Conservation (phyloP, 2,329 filamentous ascomycete species). For the Nemania sp. region DNA sequence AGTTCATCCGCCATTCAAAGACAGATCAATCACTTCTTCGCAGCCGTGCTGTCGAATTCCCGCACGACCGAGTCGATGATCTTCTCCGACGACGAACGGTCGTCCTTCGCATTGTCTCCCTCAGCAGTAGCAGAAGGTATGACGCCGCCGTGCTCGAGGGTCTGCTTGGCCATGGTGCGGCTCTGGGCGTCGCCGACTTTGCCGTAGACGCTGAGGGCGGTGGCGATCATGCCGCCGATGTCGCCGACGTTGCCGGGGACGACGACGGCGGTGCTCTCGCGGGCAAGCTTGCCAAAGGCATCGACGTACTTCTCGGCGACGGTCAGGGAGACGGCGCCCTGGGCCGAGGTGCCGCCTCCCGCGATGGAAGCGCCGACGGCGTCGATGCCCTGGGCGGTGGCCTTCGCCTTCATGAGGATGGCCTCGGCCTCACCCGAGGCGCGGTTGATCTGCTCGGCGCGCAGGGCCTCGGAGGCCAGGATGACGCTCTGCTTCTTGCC, state of each 20-base stretch:
- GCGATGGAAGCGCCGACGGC: constrained; percentile 77
- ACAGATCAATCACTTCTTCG: constrained; percentile 25
- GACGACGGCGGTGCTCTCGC: constrained; percentile 93
- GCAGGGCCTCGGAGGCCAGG: constrained; percentile 87
- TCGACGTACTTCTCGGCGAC: constrained; percentile 99
- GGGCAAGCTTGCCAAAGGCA: constrained; percentile 87
- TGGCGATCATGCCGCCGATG: constrained; percentile 95
- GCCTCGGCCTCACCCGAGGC: constrained; percentile 93
- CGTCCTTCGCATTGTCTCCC: constrained; percentile 17
- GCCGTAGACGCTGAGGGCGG: constrained; percentile 91
- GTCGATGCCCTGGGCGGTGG: constrained; percentile 87
- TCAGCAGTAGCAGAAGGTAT: constrained; percentile 27
- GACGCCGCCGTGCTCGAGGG: constrained; percentile 42
- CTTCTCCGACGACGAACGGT: constrained; percentile 16
- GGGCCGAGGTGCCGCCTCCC: constrained; percentile 73
- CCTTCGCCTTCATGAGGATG: constrained; percentile 80
- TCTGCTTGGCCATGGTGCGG: constrained; percentile 62
- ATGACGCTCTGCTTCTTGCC: constrained; percentile 97
- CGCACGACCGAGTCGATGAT: constrained; percentile 39
- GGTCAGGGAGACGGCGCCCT: constrained; percentile 80
- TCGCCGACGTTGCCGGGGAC: constrained; percentile 97
- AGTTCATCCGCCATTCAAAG: too few species aligned
- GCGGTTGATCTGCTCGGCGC: constrained; percentile 89
- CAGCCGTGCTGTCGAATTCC: constrained; percentile 40
- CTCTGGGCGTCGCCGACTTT: constrained; percentile 85